phyloP scores from a whole-genome alignment of 1,284 basidiomycete species.

The Microbotryomycetes sp. region DNA sequence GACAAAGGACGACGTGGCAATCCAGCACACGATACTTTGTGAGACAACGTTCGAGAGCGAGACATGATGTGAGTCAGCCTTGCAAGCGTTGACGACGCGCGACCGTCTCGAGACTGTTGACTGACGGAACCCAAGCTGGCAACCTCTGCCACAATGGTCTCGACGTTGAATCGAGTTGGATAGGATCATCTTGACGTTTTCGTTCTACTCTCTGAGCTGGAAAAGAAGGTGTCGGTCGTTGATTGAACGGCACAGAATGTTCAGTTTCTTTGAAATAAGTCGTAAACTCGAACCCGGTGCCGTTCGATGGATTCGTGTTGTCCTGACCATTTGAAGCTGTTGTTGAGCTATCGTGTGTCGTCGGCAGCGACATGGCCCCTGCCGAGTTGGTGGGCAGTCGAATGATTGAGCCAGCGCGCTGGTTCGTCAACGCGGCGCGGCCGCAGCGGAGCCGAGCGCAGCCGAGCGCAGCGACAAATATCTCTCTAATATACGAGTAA shows the following conservation, averaged over 20 bases:
- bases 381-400: too few species aligned
- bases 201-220: constrained; percentile 4
- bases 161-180: neutral
- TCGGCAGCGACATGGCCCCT: neutral
- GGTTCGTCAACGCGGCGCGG: too few species aligned
- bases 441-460: too few species aligned
- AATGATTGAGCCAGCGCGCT: too few species aligned
- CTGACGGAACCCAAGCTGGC: constrained; percentile 28
- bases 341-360: neutral
- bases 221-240: constrained; percentile 7
- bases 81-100: neutral
- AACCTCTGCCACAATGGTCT: constrained; percentile 27
- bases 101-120: neutral
- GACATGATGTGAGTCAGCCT: neutral
- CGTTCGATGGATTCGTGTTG: too few species aligned
- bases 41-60: neutral
- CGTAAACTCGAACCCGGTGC: neutral
- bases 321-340: neutral
- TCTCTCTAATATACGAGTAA: too few species aligned
- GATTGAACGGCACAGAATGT: constrained; percentile 17
- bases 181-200: constrained; percentile 3
- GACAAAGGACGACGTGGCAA: constrained; percentile 77
- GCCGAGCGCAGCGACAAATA: too few species aligned
- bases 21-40: constrained; percentile 54
- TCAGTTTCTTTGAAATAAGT: constrained; percentile 15